These are phyloP conservation scores for Colletotrichum coccodes DNA, from an alignment of 2,329 filamentous ascomycete species.

Conservation along the genomic window DNA sequence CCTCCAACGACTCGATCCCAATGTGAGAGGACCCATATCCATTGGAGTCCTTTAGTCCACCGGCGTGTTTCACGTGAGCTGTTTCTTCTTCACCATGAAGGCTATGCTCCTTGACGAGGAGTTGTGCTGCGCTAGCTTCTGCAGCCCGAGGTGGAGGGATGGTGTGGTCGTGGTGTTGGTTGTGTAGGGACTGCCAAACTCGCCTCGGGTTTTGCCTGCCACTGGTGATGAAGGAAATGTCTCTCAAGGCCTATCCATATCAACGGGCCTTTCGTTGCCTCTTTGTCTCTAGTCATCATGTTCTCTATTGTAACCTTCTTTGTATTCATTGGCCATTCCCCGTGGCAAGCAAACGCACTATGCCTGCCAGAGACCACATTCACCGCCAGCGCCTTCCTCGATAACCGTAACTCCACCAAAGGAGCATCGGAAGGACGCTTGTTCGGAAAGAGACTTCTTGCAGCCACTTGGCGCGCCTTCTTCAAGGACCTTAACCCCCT, in stretches of 20 bases:
- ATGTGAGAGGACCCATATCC: not conserved
- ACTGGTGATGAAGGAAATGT: not conserved
- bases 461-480: conserved; percentile 10
- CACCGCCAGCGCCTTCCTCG: not conserved
- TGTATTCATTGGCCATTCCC: conserved; percentile 19
- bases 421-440: not conserved
- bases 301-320: not conserved
- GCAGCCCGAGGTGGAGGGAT: not conserved
- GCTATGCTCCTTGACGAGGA: not conserved
- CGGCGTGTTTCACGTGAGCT: conserved; percentile 26
- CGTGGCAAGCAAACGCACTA: not conserved
- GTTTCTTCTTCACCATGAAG: conserved; percentile 5
- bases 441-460: not conserved
- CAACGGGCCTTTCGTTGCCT: conserved; percentile 10
- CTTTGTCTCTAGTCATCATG: not conserved
- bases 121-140: not conserved
- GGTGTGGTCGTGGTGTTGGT: conserved; percentile 13
- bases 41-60: conserved; percentile 1
- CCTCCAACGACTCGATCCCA: not conserved
- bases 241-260: conserved; percentile 2
- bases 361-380: conserved; percentile 2
- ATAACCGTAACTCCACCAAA: conserved; percentile 19
- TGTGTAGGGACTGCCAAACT: not conserved
- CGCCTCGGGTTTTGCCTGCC: not conserved
- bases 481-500: not conserved